Conservation (phyloP, 306 rosid species). For the Corylus americana region DNA sequence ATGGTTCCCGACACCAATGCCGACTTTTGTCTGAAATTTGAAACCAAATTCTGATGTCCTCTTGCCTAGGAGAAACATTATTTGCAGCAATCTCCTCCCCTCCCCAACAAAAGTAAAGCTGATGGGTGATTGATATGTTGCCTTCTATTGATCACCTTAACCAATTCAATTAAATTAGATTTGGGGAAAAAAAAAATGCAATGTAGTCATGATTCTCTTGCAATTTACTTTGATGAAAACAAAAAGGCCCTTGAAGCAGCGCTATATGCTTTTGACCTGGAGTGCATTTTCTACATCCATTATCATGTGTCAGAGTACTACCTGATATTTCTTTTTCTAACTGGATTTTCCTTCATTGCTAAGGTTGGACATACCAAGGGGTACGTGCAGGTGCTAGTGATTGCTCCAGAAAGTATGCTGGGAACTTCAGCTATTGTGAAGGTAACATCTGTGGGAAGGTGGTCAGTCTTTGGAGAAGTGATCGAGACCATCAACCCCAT, state of each 20-base stretch:
- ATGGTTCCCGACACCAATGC: too few relatives aligned
- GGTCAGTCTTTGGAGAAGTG: constrained; percentile 96
- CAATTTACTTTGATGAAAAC: background rate
- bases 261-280: background rate
- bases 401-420: constrained; percentile 67
- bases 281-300: constrained; percentile 14
- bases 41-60: too few relatives aligned
- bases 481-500: constrained; percentile 51
- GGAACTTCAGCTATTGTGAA: constrained; percentile 83
- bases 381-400: constrained; percentile 83
- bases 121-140: background rate
- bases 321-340: constrained; percentile 23
- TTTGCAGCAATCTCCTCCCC: background rate
- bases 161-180: background rate
- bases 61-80: too few relatives aligned
- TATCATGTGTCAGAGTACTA: constrained; percentile 1
- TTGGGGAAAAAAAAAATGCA: background rate
- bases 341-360: constrained; percentile 31
- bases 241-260: constrained; percentile 4
- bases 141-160: background rate
- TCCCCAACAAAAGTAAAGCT: background rate
- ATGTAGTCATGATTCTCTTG: background rate
- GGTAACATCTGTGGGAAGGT: constrained; percentile 85
- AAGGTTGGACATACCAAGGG: constrained; percentile 99
- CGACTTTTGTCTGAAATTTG: too few relatives aligned